Base-by-base conservation (phyloP, 2,329 filamentous ascomycete genomes). In the Arthrocladium fulminans region DNA sequence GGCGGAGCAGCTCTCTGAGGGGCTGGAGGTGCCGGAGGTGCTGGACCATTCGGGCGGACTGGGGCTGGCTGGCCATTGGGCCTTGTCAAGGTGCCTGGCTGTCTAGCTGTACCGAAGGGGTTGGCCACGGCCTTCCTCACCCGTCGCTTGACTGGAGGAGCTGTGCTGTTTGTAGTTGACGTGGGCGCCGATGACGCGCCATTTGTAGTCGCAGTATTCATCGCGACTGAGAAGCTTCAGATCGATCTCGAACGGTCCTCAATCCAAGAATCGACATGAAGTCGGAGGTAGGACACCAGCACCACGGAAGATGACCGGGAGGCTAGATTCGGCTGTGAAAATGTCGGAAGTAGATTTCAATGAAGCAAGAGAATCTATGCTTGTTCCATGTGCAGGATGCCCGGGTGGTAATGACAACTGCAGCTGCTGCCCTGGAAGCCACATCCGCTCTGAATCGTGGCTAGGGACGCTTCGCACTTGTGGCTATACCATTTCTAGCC, bases 51-150 rank as follows among this genome's bases (percentile, higher is more conserved):
- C 30, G 54, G 54, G 8, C 49, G 42, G 3, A 46, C 47, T n/a
- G 49, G 51, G n/a, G 49, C 50, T n/a, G 39, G 39, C 38, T 54
- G 49, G 13, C 52, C 53, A 42, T 54, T 57, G 27, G 44, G 35
- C 22, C 44, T 50, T 42, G 46, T 42, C 52, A 22, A 32, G 38
- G 10, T 42, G 27, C 12, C 32, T 29, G 27, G 47, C 25, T 25
- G 48, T 47, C 46, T 38, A 40, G 38, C 49, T 50, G 17, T 51
- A 40, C 19, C 49, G 37, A 58, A 57, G 15, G 54, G 53, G 47
- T 58, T 54, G 40, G 51, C 50, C 9, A n/a, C 37, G 32, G 50
- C 48, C 40, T 56, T 54, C 48, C 54, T 55, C 25, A 47, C 44
- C 7, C n/a, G n/a, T 39, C 55, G 47, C 32, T 42, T 55, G 27